A percentile compares a stretch with the other conserved stretches of the same genome.
These are phyloP conservation scores for Quercus engelmannii DNA, from an alignment of 306 rosid species.

Conservation along the genomic window DNA sequence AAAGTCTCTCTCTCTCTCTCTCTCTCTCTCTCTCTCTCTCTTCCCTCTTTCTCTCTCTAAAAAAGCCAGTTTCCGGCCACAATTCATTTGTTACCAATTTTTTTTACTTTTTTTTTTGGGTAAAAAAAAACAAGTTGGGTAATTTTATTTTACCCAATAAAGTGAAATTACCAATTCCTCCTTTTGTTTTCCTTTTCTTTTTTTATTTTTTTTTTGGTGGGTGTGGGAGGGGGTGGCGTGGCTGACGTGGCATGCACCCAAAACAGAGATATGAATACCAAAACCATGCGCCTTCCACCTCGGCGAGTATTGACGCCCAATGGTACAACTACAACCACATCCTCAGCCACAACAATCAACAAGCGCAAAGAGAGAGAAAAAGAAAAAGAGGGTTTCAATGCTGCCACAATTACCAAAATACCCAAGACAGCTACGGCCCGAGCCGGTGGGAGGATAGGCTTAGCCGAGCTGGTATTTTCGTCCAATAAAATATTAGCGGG, in stretches of 20 bases:
- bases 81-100: not conserved
- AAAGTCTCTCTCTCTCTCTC: not conserved
- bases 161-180: no score
- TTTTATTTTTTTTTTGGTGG: not conserved
- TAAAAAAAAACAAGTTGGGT: no score
- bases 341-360: no score
- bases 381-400: conserved; percentile 47
- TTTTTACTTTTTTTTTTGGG: not conserved
- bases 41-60: not conserved
- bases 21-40: conserved; percentile 1
- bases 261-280: conserved; percentile 66
- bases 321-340: not conserved
- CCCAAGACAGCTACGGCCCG: conserved; percentile 26
- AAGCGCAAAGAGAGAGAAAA: conserved; percentile 74
- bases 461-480: not conserved
- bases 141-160: no score
- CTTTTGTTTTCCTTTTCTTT: not conserved
- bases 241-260: conserved; percentile 79
- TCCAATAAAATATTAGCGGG: conserved; percentile 75
- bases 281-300: conserved; percentile 98
- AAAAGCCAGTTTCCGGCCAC: conserved; percentile 21
- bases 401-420: conserved; percentile 22
- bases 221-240: not conserved
- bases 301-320: conserved; percentile 70
- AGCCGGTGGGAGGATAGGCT: no score